These are phyloP conservation scores for Tricholoma matsutake DNA, from an alignment of 768 basidiomycete genomes.

Conservation along the genomic window DNA sequence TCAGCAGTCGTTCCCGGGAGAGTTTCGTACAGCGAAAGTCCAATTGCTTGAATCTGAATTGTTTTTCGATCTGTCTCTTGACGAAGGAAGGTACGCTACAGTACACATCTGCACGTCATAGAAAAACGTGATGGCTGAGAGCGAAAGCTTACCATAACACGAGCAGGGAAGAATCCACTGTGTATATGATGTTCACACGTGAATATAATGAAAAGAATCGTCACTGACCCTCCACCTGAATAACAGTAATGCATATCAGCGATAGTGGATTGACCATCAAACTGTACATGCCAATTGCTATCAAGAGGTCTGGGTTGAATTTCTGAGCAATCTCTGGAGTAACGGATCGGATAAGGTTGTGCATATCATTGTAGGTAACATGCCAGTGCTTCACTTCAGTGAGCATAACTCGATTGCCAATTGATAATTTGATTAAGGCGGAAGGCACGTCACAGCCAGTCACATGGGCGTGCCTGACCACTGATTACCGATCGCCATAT, in stretches of 20 bases:
- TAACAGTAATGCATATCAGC: conserved; percentile 11
- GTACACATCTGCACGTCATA: not conserved
- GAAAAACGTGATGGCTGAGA: conserved; percentile 6
- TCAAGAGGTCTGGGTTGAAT: conserved; percentile 84
- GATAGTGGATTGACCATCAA: not conserved
- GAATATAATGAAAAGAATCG: conserved; percentile 14
- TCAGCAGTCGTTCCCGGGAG: conserved; percentile 72
- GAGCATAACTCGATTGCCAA: conserved; percentile 23
- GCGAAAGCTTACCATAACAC: conserved; percentile 61
- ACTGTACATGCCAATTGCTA: conserved; percentile 67
- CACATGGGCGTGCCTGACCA: no score
- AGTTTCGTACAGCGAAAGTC: conserved; percentile 92
- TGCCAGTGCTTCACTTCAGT: conserved; percentile 56
- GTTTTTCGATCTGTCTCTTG: conserved; percentile 65
- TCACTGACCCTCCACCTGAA: conserved; percentile 77
- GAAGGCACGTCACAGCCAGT: no score
- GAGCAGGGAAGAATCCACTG: conserved; percentile 95
- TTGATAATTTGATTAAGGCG: no score
- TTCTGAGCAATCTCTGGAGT: conserved; percentile 65
- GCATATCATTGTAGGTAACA: conserved; percentile 89
- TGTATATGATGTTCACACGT: conserved; percentile 9
- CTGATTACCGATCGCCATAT: no score
- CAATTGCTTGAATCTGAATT: conserved; percentile 94
- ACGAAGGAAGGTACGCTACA: conserved; percentile 81
- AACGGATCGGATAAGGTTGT: conserved; percentile 75